Conservation (phyloP, 768 basidiomycete genomes). For the Tricholomella constricta region DNA sequence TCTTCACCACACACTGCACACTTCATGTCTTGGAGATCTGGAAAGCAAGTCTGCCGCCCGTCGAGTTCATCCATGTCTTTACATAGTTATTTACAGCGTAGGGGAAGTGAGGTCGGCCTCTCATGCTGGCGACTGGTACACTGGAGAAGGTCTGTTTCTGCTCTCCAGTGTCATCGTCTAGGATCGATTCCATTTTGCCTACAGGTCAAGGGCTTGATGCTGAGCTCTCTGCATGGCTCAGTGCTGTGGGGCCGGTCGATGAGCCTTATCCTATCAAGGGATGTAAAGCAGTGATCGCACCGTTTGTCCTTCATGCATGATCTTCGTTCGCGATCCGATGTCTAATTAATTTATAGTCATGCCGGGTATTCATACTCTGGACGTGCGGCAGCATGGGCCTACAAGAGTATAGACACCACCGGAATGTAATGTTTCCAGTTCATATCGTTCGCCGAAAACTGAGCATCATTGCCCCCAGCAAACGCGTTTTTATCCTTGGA, state of each 20-base stretch:
- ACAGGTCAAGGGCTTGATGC: constrained; percentile 57
- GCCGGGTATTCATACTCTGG: constrained; percentile 97
- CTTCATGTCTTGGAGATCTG: constrained; percentile 18
- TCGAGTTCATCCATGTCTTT: neutral
- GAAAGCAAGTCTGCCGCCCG: constrained; percentile 18
- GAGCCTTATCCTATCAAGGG: constrained; percentile 64
- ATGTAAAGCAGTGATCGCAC: constrained; percentile 89
- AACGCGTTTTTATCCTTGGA: constrained; percentile 91
- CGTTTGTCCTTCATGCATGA: constrained; percentile 65
- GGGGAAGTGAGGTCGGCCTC: constrained; percentile 54
- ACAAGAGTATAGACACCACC: constrained; percentile 80
- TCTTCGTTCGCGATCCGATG: neutral
- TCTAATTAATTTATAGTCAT: constrained; percentile 56
- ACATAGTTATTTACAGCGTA: constrained; percentile 5
- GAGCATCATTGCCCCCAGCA: constrained; percentile 46
- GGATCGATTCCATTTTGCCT: constrained; percentile 15
- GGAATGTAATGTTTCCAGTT: constrained; percentile 63
- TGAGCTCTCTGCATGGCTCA: constrained; percentile 69
- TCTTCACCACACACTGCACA: neutral
- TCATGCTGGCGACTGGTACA: constrained; percentile 94
- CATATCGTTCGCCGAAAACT: neutral
- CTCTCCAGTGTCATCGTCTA: constrained; percentile 2
- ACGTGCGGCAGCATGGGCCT: constrained; percentile 94
- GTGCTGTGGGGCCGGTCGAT: constrained; percentile 45
- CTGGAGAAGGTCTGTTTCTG: constrained; percentile 54